These are phyloP conservation scores for Yamadazyma taylorii DNA, from an alignment of 1,139 yeast species.

Conservation along the genomic window DNA sequence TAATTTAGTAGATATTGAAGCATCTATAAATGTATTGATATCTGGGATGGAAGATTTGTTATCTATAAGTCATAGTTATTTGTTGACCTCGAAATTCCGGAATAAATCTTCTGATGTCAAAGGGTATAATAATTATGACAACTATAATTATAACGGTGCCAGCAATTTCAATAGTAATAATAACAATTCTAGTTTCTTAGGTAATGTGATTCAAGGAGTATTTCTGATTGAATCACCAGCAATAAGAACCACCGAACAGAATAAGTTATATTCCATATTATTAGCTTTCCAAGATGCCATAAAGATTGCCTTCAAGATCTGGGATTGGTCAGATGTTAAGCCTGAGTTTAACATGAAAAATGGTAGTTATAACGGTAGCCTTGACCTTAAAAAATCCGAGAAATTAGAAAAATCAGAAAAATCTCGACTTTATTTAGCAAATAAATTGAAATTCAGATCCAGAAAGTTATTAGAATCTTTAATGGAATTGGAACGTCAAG, in stretches of 20 bases:
- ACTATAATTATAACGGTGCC: neutral
- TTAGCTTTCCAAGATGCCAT: constrained; percentile 66
- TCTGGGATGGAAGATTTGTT: constrained; percentile 69
- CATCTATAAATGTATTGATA: constrained; percentile 52
- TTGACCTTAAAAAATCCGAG: too few species aligned
- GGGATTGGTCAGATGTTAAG: constrained; percentile 68
- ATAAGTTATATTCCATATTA: constrained; percentile 54
- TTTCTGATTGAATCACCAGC: constrained; percentile 76
- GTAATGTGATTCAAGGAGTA: constrained; percentile 82
- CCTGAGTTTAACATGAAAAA: constrained; percentile 20
- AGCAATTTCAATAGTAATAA: constrained; percentile 9
- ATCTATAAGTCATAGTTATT: constrained; percentile 59
- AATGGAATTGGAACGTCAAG: constrained; percentile 69
- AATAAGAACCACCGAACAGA: constrained; percentile 53
- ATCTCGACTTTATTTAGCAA: constrained; percentile 60
- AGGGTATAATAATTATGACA: neutral
- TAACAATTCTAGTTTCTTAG: constrained; percentile 54
- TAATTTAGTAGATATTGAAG: constrained; percentile 36
- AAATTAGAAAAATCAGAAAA: constrained; percentile 18
- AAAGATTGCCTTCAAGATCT: constrained; percentile 55
- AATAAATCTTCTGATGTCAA: constrained; percentile 18
- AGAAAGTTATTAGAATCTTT: constrained; percentile 68
- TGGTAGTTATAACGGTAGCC: constrained; percentile 10
- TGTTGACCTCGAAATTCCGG: constrained; percentile 35
- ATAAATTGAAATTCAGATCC: constrained; percentile 70